These are phyloP conservation scores for Fusarium sterilihyphosum DNA, from an alignment of 2,329 filamentous ascomycete genomes.

Conservation along the genomic window DNA sequence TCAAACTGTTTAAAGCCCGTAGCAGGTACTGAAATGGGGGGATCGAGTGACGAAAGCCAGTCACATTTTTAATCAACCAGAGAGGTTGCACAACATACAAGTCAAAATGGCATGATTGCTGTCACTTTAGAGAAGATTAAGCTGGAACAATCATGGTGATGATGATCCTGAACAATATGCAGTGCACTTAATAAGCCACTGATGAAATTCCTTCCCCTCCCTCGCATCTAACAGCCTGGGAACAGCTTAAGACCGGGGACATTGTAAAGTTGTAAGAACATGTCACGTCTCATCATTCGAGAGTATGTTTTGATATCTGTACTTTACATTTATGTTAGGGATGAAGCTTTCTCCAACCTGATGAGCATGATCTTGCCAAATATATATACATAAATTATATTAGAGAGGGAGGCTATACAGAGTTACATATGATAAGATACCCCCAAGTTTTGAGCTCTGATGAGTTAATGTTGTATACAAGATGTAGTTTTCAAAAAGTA, in stretches of 20 bases:
- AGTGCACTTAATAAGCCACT: not conserved
- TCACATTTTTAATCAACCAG: constrained; percentile 18
- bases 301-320: not conserved
- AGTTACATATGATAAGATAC: not conserved
- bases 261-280: constrained; percentile 14
- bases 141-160: constrained; percentile 8
- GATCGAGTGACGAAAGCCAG: constrained; percentile 1
- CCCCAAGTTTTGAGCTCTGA: not conserved
- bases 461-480: not conserved
- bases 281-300: not conserved
- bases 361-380: not conserved
- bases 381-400: too few species aligned
- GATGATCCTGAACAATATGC: not conserved
- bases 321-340: not conserved
- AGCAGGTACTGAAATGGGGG: not conserved
- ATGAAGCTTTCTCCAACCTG: not conserved
- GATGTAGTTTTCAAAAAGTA: too few species aligned
- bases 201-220: not conserved
- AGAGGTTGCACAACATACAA: constrained; percentile 5
- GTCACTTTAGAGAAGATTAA: constrained; percentile 4
- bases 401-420: not conserved
- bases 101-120: constrained; percentile 2
- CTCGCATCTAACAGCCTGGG: not conserved
- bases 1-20: constrained; percentile 68
- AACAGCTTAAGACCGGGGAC: not conserved